Evolutionary conservation across 164 flowering plant species (phyloP), one percentile per base, ranked within the genome.

Genomic region (Umbilicus rupestris): DNA sequence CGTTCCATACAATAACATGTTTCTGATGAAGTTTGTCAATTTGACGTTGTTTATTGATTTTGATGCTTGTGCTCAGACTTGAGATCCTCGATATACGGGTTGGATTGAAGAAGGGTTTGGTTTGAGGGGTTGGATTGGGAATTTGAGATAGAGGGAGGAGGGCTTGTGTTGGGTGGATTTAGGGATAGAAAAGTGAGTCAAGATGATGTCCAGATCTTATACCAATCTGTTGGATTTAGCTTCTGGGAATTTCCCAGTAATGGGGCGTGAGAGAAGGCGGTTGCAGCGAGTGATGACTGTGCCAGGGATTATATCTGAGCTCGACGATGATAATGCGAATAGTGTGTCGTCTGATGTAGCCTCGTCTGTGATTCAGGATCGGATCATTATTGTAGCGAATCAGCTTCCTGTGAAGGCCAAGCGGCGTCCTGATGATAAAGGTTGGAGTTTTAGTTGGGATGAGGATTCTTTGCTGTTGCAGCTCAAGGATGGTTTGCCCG

Each of bases 191-290:
- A 30, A 59, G 50, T 39, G 39, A 47, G 42, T 33, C 55, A 74
- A 71, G 63, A 74, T 74, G 77, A 67, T 68, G 66, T 74, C 77
- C 5, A 74, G 71, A 65, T 74, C 77, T 59, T 74, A 74, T 74
- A 74, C 74, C 12, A 74, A 74, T 71, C 65, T 74, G 5, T 65
- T 74, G 52, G 77, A 74, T 71, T 39, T 75, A 31, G 75, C 74
- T 8, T 55, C 75, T 7, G 78, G 78, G 67, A 71, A 75, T 66
- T 75, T 75, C 59, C 78, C 78, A 15, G 72, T 67, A 39, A 69
- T 75, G 72, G 74, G 68, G 44, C 45, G 65, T 8, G 72, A 73
- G 66, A 72, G 64, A 62, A 60, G 59, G 62, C 45, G 68, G 55
- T 14, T 75, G 12, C 72, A 70, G 7, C 28, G 78, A 30, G 75